Base-by-base conservation (phyloP, 2,329 filamentous ascomycete species). In the Ascochyta lentis region DNA sequence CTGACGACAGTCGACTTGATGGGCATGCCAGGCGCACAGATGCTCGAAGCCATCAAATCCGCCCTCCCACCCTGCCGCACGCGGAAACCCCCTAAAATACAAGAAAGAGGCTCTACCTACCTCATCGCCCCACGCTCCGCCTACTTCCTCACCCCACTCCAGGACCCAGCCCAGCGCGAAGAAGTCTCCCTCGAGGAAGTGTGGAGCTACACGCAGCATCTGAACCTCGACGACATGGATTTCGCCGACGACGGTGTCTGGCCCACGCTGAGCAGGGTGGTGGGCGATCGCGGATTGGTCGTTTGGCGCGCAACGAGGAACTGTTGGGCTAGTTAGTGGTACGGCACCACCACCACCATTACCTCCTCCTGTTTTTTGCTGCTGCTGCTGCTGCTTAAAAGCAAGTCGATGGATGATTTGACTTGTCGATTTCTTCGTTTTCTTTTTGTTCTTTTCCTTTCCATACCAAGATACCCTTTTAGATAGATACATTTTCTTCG, bases 171-270 rank as follows among this genome's bases (percentile, higher is more conserved):
- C 5, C 42, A 50, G 8, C 49, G 41, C 22, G 51, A 66, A 23
- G 84, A 85, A 1, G 66, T 92, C 47, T 77, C 82, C 29, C 88
- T 93, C 65, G 81, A 87, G 55, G 84, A 91, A 71, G 84, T 91
- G 3, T 93, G 89, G 88, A 82, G 83, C 56, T 82, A 90, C 66
- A 78, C 76, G 42, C 80, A 81, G 51, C 90, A 94, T 73, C 75
- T 94, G 31, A 92, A 92, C 66, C 77, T 94, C 38, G 90, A 94
- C 73, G 90, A 94, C 75, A 79, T 94, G 70, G 89, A 93, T 69
- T 92, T 91, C 79, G 89, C 80, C 2, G 87, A 90, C 57, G 90
- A 93, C 65, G 90, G 90, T 6, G 80, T 93, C 46, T 89, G 86
- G 87, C 80, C 83, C 58, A 93, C 90, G 7, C 73, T 94, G 41